Percentiles rank a stretch among this genome's conserved stretches.
These are phyloP conservation scores for Dothidotthia symphoricarpi DNA, from an alignment of 2,329 filamentous ascomycete species.

Conservation along the genomic window DNA sequence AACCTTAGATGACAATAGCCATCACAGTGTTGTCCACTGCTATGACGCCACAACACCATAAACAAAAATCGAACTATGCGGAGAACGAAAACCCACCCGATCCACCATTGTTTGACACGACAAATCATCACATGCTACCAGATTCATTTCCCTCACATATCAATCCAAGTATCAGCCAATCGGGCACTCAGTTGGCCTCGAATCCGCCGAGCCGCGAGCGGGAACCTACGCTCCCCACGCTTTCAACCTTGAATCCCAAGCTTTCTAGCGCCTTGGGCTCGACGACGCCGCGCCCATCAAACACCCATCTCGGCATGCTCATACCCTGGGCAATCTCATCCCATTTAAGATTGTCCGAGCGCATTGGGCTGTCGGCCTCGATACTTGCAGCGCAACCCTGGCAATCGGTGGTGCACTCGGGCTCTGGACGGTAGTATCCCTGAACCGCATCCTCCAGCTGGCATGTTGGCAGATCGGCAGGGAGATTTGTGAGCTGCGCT, in stretches of 20 bases:
- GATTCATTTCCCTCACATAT: too few species aligned
- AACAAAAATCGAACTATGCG: too few species aligned
- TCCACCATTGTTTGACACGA: too few species aligned
- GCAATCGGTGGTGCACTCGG: background rate
- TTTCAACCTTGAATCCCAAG: conserved; percentile 36
- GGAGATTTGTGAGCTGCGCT: conserved; percentile 14
- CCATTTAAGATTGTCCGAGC: conserved; percentile 29
- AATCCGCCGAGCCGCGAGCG: too few species aligned
- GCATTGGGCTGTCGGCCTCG: background rate
- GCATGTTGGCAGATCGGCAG: conserved; percentile 3
- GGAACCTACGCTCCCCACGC: too few species aligned
- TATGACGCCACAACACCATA: too few species aligned
- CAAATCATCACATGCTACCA: too few species aligned
- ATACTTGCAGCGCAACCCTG: background rate
- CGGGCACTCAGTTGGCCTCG: too few species aligned
- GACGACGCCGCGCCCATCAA: conserved; percentile 41
- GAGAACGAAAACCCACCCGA: too few species aligned
- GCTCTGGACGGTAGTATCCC: background rate
- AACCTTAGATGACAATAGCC: too few species aligned
- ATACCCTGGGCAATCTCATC: conserved; percentile 29
- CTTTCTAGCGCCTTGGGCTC: conserved; percentile 28
- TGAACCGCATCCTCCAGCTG: conserved; percentile 1
- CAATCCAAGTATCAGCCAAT: too few species aligned
- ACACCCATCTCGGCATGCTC: conserved; percentile 36
- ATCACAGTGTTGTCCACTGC: too few species aligned